Percentiles rank a stretch among this genome's conserved stretches.
Evolutionary conservation across 2,329 filamentous ascomycete genomes (phyloP).

Genomic region (Sordariomycetes sp.): DNA sequence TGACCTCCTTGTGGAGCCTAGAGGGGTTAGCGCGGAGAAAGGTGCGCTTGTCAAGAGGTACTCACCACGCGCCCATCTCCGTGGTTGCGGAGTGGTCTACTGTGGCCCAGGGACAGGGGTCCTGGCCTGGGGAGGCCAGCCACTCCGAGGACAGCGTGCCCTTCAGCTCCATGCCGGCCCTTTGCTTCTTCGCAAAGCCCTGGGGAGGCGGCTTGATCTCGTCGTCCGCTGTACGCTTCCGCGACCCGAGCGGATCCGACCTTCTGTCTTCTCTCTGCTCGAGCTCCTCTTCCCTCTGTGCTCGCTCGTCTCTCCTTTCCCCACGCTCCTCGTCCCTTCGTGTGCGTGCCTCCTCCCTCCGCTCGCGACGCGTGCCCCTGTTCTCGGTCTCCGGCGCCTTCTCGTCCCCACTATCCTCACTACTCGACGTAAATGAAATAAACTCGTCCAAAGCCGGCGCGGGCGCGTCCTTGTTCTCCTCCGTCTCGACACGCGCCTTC

Average conservation of each 20-base stretch:
- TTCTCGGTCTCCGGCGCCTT: conserved; percentile 12
- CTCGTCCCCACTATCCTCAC: conserved; percentile 31
- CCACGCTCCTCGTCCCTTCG: neutral
- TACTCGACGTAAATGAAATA: conserved; percentile 66
- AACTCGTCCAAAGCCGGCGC: conserved; percentile 66
- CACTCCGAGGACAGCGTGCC: conserved; percentile 43
- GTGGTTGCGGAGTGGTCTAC: conserved; percentile 41
- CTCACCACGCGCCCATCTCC: conserved; percentile 48
- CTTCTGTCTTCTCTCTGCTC: neutral
- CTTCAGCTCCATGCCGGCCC: conserved; percentile 34
- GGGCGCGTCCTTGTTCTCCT: conserved; percentile 33
- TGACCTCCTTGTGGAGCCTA: conserved; percentile 80
- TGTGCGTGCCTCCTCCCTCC: neutral
- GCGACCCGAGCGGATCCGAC: conserved; percentile 38
- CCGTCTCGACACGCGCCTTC: conserved; percentile 64
- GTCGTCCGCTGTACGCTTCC: conserved; percentile 67
- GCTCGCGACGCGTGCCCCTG: neutral
- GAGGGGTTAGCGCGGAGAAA: neutral
- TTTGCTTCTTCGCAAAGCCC: conserved; percentile 35
- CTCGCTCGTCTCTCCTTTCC: no score
- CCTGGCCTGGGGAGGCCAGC: conserved; percentile 29
- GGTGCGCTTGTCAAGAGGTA: conserved; percentile 1
- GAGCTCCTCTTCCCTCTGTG: neutral
- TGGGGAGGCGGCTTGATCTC: conserved; percentile 49
- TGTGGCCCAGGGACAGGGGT: conserved; percentile 52